Evolutionary conservation across 2,329 filamentous ascomycete genomes (phyloP).

Genomic region (Ophiostoma sp.): DNA sequence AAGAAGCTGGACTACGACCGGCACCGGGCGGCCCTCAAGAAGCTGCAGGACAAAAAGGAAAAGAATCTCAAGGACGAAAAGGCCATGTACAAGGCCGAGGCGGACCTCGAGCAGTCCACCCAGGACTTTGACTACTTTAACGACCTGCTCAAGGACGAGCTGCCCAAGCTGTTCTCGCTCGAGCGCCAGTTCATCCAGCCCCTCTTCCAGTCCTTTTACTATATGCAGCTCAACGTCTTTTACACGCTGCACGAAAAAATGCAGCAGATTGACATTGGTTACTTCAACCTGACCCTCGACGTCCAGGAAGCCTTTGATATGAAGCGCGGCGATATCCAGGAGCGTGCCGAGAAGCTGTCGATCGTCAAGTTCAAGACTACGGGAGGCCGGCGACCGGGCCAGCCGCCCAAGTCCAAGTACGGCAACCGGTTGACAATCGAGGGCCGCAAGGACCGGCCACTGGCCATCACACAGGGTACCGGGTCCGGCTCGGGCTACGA

Average conservation of each 20-base stretch:
- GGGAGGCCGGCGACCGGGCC: slow-evolving; percentile 64
- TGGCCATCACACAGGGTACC: slow-evolving; percentile 54
- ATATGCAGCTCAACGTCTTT: slow-evolving; percentile 99
- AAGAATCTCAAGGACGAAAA: slow-evolving; percentile 96
- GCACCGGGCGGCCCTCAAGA: slow-evolving; percentile 79
- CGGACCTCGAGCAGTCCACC: slow-evolving; percentile 84
- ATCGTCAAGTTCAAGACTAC: slow-evolving; percentile 93
- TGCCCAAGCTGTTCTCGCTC: slow-evolving; percentile 85
- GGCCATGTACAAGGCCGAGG: slow-evolving; percentile 92
- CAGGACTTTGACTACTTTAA: slow-evolving; percentile 99
- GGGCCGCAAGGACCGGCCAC: slow-evolving; percentile 47
- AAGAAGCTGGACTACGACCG: slow-evolving; percentile 97
- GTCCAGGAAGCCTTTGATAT: slow-evolving; percentile 87
- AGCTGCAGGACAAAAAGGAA: slow-evolving; percentile 96
- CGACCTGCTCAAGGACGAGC: slow-evolving; percentile 90
- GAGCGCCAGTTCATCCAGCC: slow-evolving; percentile 95
- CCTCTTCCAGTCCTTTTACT: slow-evolving; percentile 98
- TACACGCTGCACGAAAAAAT: slow-evolving; percentile 98
- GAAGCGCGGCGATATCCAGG: slow-evolving; percentile 86
- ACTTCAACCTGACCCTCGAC: slow-evolving; percentile 89
- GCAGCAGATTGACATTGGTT: slow-evolving; percentile 95
- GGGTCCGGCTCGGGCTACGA: slow-evolving; percentile 31
- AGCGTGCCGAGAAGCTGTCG: slow-evolving; percentile 75
- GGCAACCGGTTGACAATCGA: slow-evolving; percentile 51
- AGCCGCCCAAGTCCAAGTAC: slow-evolving; percentile 47